phyloP scores from a whole-genome alignment of 495 filamentous ascomycete genomes.

The Penicillium samsonianum region DNA sequence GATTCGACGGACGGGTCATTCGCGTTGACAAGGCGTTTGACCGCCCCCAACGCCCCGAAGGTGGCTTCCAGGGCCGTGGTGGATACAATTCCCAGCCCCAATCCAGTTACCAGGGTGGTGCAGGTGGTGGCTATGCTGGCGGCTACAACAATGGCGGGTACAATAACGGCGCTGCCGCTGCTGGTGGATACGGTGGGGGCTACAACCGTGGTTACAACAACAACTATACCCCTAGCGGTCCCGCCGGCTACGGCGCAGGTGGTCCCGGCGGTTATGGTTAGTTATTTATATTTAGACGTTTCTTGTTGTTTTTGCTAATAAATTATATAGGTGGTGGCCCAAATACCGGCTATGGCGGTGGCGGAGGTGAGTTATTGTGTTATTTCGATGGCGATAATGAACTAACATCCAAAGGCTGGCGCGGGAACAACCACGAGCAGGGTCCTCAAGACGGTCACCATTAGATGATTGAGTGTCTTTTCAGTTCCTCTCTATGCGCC shows the following conservation, averaged over 20 bases:
- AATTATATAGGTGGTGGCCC: conserved; percentile 27
- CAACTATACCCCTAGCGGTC: conserved; percentile 15
- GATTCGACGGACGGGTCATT: conserved; percentile 94
- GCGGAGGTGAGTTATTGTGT: conserved; percentile 35
- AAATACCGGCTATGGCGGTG: conserved; percentile 37
- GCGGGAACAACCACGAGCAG: conserved; percentile 31
- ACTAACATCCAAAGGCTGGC: conserved; percentile 30
- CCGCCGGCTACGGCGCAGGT: conserved; percentile 10
- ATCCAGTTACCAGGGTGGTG: conserved; percentile 41
- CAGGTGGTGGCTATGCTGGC: conserved; percentile 2
- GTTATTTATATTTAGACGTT: conserved; percentile 7
- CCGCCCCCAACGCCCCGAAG: conserved; percentile 46
- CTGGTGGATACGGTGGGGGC: conserved; percentile 29
- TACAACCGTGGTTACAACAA: conserved; percentile 26
- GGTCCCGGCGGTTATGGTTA: conserved; percentile 32
- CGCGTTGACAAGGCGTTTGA: conserved; percentile 96
- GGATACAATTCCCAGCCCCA: conserved; percentile 43
- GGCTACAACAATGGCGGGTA: conserved; percentile 37
- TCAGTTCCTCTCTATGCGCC: neutral
- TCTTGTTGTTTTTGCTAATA: neutral
- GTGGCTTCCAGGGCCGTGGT: conserved; percentile 50
- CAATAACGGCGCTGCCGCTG: conserved; percentile 18
- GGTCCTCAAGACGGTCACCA: conserved; percentile 28
- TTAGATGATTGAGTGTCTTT: neutral
- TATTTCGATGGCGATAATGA: neutral